These are phyloP conservation scores for Neopestalotiopsis sp. DNA, from an alignment of 2,329 filamentous ascomycete species.

Conservation along the genomic window DNA sequence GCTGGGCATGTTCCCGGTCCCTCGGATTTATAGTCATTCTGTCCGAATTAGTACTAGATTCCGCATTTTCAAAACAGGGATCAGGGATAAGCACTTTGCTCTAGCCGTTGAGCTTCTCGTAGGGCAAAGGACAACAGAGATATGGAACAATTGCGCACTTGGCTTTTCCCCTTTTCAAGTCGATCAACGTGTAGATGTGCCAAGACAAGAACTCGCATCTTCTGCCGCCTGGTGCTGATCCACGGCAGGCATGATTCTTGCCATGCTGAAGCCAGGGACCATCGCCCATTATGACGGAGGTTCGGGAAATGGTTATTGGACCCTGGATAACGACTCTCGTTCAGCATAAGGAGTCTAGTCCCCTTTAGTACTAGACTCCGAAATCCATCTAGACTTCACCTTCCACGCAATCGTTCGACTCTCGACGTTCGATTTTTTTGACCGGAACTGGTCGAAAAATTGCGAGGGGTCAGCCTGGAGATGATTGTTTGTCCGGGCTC, in stretches of 20 bases:
- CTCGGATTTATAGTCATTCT: not conserved
- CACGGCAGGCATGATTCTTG: not conserved
- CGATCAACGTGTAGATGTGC: not conserved
- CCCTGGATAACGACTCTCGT: not conserved
- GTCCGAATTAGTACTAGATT: constrained; percentile 1
- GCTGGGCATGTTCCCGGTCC: not conserved
- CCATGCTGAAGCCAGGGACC: not conserved
- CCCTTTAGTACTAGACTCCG: constrained; percentile 18
- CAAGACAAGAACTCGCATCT: not conserved
- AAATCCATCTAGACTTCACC: not conserved
- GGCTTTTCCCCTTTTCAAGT: not conserved
- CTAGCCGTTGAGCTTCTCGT: not conserved
- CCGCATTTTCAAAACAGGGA: not conserved
- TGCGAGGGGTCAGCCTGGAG: not conserved
- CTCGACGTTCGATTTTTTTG: not conserved
- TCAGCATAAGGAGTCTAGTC: constrained; percentile 18
- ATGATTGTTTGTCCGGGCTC: not conserved
- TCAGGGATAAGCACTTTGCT: not conserved
- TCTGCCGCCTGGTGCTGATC: not conserved
- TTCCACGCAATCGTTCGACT: constrained; percentile 6
- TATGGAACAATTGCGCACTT: not conserved
- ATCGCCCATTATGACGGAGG: not conserved
- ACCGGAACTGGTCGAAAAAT: not conserved
- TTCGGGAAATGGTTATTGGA: not conserved
- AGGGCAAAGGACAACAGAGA: not conserved